Evolutionary conservation across 306 rosid genomes (phyloP).

Genomic region (Styphnolobium japonicum): DNA sequence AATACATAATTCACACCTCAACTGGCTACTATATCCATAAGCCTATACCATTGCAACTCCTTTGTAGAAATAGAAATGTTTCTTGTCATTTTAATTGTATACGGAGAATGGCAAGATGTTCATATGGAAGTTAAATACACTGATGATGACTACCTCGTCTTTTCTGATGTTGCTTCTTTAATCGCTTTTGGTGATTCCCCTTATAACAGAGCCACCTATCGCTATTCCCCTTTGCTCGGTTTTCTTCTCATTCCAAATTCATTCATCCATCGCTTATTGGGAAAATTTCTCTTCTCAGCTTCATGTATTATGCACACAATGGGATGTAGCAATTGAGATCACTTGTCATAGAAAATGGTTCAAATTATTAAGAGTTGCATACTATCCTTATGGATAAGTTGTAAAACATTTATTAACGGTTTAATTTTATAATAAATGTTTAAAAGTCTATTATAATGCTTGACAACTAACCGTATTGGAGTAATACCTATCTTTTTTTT

Average conservation of each 20-base stretch:
- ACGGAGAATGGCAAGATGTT: constrained; percentile 94
- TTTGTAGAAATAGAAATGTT: no score
- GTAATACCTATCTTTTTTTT: no score
- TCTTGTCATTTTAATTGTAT: constrained; percentile 57
- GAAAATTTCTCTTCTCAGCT: constrained; percentile 84
- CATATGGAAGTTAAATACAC: constrained; percentile 91
- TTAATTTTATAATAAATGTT: no score
- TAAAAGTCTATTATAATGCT: no score
- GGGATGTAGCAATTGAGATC: neutral
- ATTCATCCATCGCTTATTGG: constrained; percentile 72
- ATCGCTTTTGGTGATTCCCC: constrained; percentile 83
- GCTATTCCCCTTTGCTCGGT: constrained; percentile 85
- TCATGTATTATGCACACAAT: constrained; percentile 50
- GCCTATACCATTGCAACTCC: no score
- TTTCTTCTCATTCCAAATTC: constrained; percentile 80
- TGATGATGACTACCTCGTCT: constrained; percentile 84
- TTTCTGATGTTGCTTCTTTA: constrained; percentile 86
- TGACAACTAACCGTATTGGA: no score
- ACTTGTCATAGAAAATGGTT: neutral
- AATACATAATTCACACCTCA: no score
- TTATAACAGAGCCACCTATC: constrained; percentile 76
- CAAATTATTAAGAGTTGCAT: no score
- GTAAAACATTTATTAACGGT: no score
- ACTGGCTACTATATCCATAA: no score
- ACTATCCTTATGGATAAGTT: no score